phyloP scores from a whole-genome alignment of 2,329 filamentous ascomycete genomes.

The Trichophyton mentagrophytes region DNA sequence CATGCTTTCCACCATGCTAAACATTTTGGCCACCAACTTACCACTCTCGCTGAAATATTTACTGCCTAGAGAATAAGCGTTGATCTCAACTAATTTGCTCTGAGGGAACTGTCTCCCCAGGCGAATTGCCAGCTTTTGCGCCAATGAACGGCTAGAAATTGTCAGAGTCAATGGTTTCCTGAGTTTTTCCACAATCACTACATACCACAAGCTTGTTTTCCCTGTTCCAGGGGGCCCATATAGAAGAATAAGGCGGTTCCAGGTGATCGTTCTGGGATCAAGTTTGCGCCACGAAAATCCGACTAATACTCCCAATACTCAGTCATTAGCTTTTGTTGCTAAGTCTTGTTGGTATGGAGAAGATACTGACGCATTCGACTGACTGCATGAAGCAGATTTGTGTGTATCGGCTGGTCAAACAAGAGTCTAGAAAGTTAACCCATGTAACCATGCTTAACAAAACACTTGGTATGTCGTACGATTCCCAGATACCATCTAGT shows the following conservation, averaged over 20 bases:
- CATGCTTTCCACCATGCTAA: conserved; percentile 28
- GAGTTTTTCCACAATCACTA: conserved; percentile 50
- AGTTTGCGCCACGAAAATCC: conserved; percentile 23
- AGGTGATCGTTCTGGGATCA: conserved; percentile 29
- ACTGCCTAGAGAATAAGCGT: conserved; percentile 35
- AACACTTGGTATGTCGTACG: conserved; percentile 17
- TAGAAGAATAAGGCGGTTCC: conserved; percentile 55
- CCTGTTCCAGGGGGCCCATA: conserved; percentile 93
- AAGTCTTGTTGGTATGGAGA: neutral
- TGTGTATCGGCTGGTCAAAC: conserved; percentile 32
- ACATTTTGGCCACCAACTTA: conserved; percentile 33
- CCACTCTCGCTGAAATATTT: conserved; percentile 39
- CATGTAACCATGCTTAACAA: neutral
- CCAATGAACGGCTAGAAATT: conserved; percentile 28
- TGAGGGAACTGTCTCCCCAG: conserved; percentile 29
- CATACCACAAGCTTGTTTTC: conserved; percentile 83
- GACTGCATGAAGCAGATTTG: conserved; percentile 29
- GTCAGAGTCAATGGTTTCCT: conserved; percentile 17
- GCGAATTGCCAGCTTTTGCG: conserved; percentile 40
- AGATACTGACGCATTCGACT: conserved; percentile 26
- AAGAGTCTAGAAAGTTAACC: conserved; percentile 23
- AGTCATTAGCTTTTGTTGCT: conserved; percentile 14
- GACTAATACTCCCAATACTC: neutral
- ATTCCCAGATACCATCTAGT: conserved; percentile 34
- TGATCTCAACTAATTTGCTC: conserved; percentile 35